Conservation (phyloP, 139 green algal genomes). For the Volvox reticuliferus region DNA sequence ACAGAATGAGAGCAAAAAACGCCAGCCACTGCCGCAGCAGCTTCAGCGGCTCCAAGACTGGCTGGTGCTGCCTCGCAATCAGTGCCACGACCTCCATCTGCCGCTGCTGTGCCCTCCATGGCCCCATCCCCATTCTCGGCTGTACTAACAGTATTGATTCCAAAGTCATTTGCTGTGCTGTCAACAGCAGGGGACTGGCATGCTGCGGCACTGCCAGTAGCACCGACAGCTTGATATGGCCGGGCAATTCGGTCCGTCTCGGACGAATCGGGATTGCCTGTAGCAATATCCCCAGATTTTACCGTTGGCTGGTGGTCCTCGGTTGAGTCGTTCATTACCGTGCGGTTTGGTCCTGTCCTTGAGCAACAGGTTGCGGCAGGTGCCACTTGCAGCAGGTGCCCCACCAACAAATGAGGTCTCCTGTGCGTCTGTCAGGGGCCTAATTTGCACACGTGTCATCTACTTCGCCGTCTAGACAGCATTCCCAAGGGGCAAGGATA, state of each 20-base stretch:
- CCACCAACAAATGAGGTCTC: too few species aligned
- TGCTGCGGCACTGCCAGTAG: neutral
- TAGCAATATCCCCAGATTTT: neutral
- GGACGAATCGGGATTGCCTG: too few species aligned
- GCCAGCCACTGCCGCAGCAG: neutral
- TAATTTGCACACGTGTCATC: too few species aligned
- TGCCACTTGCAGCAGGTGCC: too few species aligned
- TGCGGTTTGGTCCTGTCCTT: neutral
- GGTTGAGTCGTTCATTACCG: neutral
- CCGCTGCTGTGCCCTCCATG: neutral
- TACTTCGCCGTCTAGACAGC: too few species aligned
- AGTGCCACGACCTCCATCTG: neutral
- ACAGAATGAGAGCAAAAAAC: neutral
- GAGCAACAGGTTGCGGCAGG: neutral
- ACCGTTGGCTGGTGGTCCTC: neutral
- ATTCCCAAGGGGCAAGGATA: too few species aligned
- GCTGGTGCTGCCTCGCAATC: neutral
- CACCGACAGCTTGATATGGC: neutral
- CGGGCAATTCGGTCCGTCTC: too few species aligned
- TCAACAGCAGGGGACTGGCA: neutral
- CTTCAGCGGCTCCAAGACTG: neutral
- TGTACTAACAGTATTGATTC: too few species aligned
- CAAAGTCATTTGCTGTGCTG: neutral
- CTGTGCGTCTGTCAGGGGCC: too few species aligned
- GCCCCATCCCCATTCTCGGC: neutral